Base-by-base conservation (phyloP, 345 rosid genomes). In the Pistacia atlantica region DNA sequence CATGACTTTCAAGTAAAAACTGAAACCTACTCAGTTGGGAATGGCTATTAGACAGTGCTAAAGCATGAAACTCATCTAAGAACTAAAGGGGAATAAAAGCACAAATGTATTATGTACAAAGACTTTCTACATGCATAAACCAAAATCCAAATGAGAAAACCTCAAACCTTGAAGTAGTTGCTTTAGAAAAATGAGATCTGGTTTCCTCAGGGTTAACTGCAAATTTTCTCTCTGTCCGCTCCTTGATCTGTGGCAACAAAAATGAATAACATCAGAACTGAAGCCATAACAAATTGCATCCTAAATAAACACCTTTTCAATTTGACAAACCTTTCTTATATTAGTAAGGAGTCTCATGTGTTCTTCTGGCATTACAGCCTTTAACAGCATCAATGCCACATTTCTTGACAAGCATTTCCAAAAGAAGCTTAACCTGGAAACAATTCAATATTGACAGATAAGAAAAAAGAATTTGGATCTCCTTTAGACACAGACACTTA, bases 281-380 rank as follows among this genome's bases (percentile, higher is more conserved):
- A 67, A 78, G 56, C 62, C 28, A 69, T 73, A 1, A 64, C 4
- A 72, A 28, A 65, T 71, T 73, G 38, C 59, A 75, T 57, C 37
- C n/a, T 17, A 69, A 38, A 45, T 76, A 46, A 11, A 55, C 14
- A 17, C 28, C 31, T 45, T 51, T 31, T 65, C 31, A 18, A 28
- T 60, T 66, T 35, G 60, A 80, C 84, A 49, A 71, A 96, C 99
- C 97, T 96, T 96, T 76, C 98, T 88, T 69, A 96, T 90, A 82
- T 96, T 93, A n/a, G 91, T 87, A 37, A 96, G 92, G 72, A 93
- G 97, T 81, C 90, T 95, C 95, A 89, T 92, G 85, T 95, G 99
- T 80, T 93, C 97, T 82, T 90, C 93, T 67, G 98, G 98, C 97
- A 96, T 93, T 77, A 96, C 98, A 33, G 95, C 90, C 88, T 91